Evolutionary conservation across 1,284 basidiomycete genomes (phyloP).

Genomic region (Cryptococcus amylolentus): DNA sequence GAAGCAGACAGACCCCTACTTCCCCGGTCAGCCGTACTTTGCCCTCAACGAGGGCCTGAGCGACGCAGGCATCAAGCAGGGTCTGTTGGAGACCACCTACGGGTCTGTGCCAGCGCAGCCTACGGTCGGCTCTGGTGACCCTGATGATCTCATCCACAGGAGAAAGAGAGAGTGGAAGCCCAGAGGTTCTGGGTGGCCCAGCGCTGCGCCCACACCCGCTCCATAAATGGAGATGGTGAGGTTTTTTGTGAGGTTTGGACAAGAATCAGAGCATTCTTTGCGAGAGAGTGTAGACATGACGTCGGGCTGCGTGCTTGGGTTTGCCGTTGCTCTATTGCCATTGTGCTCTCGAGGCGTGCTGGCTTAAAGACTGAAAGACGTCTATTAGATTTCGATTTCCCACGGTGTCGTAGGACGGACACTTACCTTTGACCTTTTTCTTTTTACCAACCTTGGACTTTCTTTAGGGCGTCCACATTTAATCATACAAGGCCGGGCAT

Average conservation of each 20-base stretch:
- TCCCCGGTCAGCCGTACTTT: constrained; percentile 24
- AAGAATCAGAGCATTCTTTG: not conserved
- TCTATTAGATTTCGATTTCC: no score
- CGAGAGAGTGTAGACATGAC: not conserved
- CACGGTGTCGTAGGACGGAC: no score
- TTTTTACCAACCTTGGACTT: no score
- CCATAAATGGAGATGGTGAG: not conserved
- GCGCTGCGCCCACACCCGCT: not conserved
- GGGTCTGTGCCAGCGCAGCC: constrained; percentile 3
- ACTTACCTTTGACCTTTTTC: no score
- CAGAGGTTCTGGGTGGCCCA: not conserved
- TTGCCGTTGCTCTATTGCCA: no score
- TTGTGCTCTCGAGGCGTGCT: no score
- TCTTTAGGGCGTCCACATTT: no score
- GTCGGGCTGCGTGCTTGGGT: no score
- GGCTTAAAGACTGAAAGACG: no score
- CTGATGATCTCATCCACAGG: not conserved
- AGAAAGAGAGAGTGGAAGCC: not conserved
- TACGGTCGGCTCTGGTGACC: not conserved
- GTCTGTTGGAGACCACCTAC: constrained; percentile 9
- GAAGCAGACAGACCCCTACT: constrained; percentile 17
- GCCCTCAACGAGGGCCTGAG: constrained; percentile 10
- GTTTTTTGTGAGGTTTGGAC: not conserved
- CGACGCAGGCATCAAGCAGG: constrained; percentile 24
- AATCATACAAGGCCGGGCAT: no score